phyloP scores from a whole-genome alignment of 1,284 basidiomycete species.

The Paramarasmius palmivorus region DNA sequence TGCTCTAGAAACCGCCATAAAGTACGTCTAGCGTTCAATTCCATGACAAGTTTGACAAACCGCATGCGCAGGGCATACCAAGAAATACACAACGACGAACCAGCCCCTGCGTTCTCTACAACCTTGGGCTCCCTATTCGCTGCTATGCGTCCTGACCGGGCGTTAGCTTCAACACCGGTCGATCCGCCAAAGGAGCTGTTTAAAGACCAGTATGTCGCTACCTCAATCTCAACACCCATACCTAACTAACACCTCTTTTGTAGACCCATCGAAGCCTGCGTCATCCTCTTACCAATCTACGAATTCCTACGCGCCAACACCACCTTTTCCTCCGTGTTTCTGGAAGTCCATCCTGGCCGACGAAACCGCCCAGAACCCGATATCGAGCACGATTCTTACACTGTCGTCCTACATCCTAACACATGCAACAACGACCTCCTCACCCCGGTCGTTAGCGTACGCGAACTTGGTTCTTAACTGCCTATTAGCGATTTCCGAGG shows the following conservation, averaged over 20 bases:
- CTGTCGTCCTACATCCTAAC: slow-evolving; percentile 63
- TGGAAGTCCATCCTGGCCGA: slow-evolving; percentile 33
- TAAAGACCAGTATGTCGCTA: slow-evolving; percentile 49
- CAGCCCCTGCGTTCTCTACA: slow-evolving; percentile 46
- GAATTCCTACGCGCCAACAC: slow-evolving; percentile 56
- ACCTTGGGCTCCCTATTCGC: slow-evolving; percentile 50
- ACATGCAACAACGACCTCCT: slow-evolving; percentile 59
- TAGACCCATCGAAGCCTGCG: slow-evolving; percentile 62
- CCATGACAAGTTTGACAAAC: not conserved
- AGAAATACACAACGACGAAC: slow-evolving; percentile 49
- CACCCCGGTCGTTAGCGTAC: slow-evolving; percentile 58
- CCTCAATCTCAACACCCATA: not conserved
- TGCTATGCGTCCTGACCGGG: slow-evolving; percentile 53
- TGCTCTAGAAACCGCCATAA: slow-evolving; percentile 48
- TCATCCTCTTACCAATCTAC: slow-evolving; percentile 57
- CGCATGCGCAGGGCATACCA: slow-evolving; percentile 50
- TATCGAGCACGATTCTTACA: slow-evolving; percentile 48
- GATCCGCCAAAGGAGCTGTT: slow-evolving; percentile 54
- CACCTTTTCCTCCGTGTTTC: slow-evolving; percentile 45
- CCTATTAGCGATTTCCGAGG: slow-evolving; percentile 50
- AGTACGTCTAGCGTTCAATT: slow-evolving; percentile 36
- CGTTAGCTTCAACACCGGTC: slow-evolving; percentile 43
- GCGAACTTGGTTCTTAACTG: slow-evolving; percentile 55
- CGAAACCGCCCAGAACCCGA: slow-evolving; percentile 26
- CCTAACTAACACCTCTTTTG: not conserved